Conservation (phyloP, 805 yeast species). For the Yarrowia yakushimensis region DNA sequence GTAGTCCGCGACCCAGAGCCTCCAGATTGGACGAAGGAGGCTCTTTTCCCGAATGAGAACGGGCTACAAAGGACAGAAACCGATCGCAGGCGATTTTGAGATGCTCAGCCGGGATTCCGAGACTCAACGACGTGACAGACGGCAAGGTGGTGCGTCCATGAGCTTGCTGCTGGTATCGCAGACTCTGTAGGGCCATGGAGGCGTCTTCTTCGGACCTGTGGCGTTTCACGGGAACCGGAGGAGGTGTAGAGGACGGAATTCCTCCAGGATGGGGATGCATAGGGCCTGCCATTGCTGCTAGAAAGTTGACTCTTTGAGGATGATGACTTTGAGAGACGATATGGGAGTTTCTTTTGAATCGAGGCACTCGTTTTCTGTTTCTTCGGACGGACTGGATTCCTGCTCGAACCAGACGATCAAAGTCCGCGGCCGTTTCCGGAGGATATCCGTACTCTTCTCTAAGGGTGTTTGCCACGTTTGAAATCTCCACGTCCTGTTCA, state of each 20-base stretch:
- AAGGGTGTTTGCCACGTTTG: conserved; percentile 70
- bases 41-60: conserved; percentile 4
- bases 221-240: not conserved
- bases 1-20: not conserved
- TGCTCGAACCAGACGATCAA: conserved; percentile 85
- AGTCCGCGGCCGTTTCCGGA: conserved; percentile 57
- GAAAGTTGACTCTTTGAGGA: conserved; percentile 16
- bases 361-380: conserved; percentile 48
- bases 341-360: not conserved
- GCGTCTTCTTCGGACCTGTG: conserved; percentile 21
- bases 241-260: too few relatives aligned
- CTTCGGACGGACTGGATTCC: conserved; percentile 92
- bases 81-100: conserved; percentile 18
- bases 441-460: conserved; percentile 76
- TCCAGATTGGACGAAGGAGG: conserved; percentile 2
- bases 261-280: conserved; percentile 10
- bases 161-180: conserved; percentile 10
- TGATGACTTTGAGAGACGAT: not conserved
- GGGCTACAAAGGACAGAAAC: not conserved
- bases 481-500: conserved; percentile 84
- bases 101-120: conserved; percentile 4
- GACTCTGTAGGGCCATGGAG: conserved; percentile 12
- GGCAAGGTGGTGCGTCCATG: not conserved
- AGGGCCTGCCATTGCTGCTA: conserved; percentile 19
- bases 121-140: conserved; percentile 3